Percentiles rank a stretch among this genome's conserved stretches.
These are phyloP conservation scores for Ochetophila trinervis DNA, from an alignment of 306 rosid species.

Conservation along the genomic window DNA sequence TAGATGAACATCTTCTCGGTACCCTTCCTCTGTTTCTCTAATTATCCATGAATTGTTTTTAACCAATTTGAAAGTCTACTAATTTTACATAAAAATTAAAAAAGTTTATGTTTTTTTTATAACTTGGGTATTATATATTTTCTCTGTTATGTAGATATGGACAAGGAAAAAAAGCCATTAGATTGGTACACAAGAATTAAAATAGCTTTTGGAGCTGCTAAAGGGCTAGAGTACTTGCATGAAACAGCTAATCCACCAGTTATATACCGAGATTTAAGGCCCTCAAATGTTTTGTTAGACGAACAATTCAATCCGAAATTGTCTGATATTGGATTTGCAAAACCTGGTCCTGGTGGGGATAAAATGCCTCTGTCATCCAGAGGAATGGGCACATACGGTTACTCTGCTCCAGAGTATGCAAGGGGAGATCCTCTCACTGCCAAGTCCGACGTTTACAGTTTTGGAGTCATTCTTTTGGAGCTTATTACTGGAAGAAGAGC, in stretches of 20 bases:
- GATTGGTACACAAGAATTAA: constrained; percentile 76
- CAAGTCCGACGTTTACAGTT: constrained; percentile 84
- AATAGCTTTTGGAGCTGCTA: constrained; percentile 61
- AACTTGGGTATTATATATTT: background rate
- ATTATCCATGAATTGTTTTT: background rate
- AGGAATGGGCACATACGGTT: constrained; percentile 81
- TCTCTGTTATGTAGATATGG: constrained; percentile 23
- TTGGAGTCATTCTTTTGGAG: constrained; percentile 80
- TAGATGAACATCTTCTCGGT: constrained; percentile 71
- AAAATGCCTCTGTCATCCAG: constrained; percentile 54
- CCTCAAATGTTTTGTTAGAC: constrained; percentile 71
- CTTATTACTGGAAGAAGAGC: constrained; percentile 83
- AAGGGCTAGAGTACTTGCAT: constrained; percentile 85
- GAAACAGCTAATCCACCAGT: constrained; percentile 72
- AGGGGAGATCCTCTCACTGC: constrained; percentile 61
- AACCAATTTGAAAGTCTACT: background rate
- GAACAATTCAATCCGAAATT: constrained; percentile 59
- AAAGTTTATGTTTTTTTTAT: too few relatives aligned
- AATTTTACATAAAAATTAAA: too few relatives aligned
- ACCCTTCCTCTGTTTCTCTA: background rate
- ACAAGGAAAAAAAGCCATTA: constrained; percentile 36
- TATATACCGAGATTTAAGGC: constrained; percentile 64
- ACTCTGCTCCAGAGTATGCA: constrained; percentile 80
- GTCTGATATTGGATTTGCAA: constrained; percentile 73
- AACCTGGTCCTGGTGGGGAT: constrained; percentile 53